phyloP scores from a whole-genome alignment of 352 stramenopile species.

The Phytophthora syringae region DNA sequence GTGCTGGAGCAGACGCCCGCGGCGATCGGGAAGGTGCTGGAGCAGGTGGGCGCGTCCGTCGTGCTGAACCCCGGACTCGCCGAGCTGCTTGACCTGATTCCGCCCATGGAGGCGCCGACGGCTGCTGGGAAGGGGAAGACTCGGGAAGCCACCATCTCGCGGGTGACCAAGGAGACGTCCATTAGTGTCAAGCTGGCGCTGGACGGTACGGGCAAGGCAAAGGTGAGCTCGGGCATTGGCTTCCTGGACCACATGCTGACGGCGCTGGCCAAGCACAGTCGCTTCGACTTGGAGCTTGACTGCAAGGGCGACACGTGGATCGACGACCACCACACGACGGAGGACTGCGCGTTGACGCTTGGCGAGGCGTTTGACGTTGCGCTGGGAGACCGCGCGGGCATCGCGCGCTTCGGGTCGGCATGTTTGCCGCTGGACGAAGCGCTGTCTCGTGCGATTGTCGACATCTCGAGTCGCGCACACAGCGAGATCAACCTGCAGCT shows the following conservation, averaged over 20 bases:
- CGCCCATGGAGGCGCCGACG: slow-evolving; percentile 10
- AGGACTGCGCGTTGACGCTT: slow-evolving; percentile 95
- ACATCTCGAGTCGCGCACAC: slow-evolving; percentile 95
- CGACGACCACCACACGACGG: slow-evolving; percentile 96
- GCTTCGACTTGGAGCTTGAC: slow-evolving; percentile 89
- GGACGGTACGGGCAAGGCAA: slow-evolving; percentile 88
- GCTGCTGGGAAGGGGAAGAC: slow-evolving; percentile 4
- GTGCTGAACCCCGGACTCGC: slow-evolving; percentile 80
- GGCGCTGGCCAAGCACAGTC: slow-evolving; percentile 89
- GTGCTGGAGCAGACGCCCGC: slow-evolving; percentile 66
- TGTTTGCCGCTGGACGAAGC: slow-evolving; percentile 92
- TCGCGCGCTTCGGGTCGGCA: slow-evolving; percentile 90
- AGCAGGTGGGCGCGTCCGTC: slow-evolving; percentile 57
- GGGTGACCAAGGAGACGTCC: slow-evolving; percentile 95
- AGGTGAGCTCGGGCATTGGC: slow-evolving; percentile 90
- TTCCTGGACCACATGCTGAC: slow-evolving; percentile 95
- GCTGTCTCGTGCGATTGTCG: slow-evolving; percentile 91
- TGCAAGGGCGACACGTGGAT: slow-evolving; percentile 96
- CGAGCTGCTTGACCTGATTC: slow-evolving; percentile 85
- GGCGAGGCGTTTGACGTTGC: slow-evolving; percentile 93
- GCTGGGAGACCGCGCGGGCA: slow-evolving; percentile 89
- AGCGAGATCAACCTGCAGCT: slow-evolving; percentile 91
- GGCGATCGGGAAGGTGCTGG: slow-evolving; percentile 56
- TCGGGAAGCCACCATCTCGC: slow-evolving; percentile 58
- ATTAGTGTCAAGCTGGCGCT: slow-evolving; percentile 91